Percentiles rank a stretch among this genome's conserved stretches.
Evolutionary conservation across 805 yeast species (phyloP).

Genomic region (Jamesozyma piceae): DNA sequence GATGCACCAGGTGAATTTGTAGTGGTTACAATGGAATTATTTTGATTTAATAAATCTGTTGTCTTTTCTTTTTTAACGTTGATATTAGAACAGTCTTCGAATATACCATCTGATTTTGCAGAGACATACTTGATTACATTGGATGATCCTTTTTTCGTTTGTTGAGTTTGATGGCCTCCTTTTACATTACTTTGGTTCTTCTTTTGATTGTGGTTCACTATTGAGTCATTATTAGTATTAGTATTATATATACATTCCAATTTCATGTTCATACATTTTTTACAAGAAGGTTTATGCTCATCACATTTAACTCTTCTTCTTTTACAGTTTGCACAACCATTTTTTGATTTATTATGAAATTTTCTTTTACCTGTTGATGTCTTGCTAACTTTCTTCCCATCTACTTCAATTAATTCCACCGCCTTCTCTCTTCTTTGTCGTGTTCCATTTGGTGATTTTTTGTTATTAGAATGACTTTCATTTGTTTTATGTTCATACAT

Average conservation of each 20-base stretch:
- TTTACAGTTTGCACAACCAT: conserved; percentile 86
- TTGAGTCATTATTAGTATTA: conserved; percentile 20
- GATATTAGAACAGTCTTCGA: neutral
- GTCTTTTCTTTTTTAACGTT: neutral
- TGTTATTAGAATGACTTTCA: neutral
- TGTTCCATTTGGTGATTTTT: neutral
- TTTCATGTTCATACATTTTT: conserved; percentile 71
- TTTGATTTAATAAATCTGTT: neutral
- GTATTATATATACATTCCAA: conserved; percentile 59
- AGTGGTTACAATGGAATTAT: neutral
- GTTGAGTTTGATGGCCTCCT: neutral
- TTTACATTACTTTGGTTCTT: neutral
- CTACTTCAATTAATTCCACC: conserved; percentile 28
- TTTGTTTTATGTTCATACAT: neutral
- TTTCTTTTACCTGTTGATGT: conserved; percentile 64
- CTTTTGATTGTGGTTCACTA: conserved; percentile 1
- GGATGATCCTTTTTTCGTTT: neutral
- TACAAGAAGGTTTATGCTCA: conserved; percentile 70
- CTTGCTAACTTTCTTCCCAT: conserved; percentile 32
- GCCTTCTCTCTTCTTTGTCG: conserved; percentile 11
- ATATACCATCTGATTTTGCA: neutral
- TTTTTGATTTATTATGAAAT: conserved; percentile 80
- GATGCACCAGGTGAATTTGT: neutral
- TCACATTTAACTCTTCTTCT: conserved; percentile 88
- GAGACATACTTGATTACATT: neutral